Evolutionary conservation across 192 early-diverging fungal genomes (phyloP).

Genomic region (Lunasporangiospora selenospora): DNA sequence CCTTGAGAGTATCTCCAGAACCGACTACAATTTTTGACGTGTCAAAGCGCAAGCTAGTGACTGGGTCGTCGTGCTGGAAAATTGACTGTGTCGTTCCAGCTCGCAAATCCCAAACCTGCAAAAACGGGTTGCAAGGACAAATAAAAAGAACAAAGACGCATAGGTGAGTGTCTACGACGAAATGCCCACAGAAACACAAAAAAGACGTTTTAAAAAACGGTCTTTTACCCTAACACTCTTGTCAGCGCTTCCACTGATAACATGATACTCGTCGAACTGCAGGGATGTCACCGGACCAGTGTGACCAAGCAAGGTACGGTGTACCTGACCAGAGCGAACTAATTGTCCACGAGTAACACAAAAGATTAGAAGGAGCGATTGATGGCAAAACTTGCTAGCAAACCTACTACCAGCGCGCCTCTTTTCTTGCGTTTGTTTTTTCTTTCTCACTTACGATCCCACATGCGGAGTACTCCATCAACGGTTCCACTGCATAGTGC

Average conservation of each 20-base stretch:
- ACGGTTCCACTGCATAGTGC: slow-evolving; percentile 76
- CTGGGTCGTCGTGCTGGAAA: slow-evolving; percentile 56
- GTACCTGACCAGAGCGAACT: slow-evolving; percentile 75
- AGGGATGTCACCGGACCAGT: slow-evolving; percentile 64
- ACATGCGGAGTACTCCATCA: slow-evolving; percentile 78
- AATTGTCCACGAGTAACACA: too few species aligned
- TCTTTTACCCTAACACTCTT: slow-evolving; percentile 59
- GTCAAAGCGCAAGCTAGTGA: slow-evolving; percentile 62
- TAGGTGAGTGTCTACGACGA: too few species aligned
- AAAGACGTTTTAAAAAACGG: background rate
- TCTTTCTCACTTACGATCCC: slow-evolving; percentile 65
- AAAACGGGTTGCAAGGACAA: too few species aligned
- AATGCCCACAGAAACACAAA: background rate
- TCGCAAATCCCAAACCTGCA: slow-evolving; percentile 81
- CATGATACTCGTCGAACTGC: slow-evolving; percentile 71
- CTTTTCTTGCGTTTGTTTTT: background rate
- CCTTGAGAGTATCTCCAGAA: slow-evolving; percentile 52
- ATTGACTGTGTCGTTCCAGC: slow-evolving; percentile 68
- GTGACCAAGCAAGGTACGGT: slow-evolving; percentile 75
- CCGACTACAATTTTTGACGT: slow-evolving; percentile 61
- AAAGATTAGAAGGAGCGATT: too few species aligned
- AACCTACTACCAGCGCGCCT: background rate
- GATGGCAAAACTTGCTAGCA: too few species aligned
- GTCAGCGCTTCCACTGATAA: slow-evolving; percentile 78
- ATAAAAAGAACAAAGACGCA: too few species aligned